A percentile compares a stretch with the other conserved stretches of the same genome.
phyloP scores from a whole-genome alignment of 345 rosid species.

The Carallia brachiata region DNA sequence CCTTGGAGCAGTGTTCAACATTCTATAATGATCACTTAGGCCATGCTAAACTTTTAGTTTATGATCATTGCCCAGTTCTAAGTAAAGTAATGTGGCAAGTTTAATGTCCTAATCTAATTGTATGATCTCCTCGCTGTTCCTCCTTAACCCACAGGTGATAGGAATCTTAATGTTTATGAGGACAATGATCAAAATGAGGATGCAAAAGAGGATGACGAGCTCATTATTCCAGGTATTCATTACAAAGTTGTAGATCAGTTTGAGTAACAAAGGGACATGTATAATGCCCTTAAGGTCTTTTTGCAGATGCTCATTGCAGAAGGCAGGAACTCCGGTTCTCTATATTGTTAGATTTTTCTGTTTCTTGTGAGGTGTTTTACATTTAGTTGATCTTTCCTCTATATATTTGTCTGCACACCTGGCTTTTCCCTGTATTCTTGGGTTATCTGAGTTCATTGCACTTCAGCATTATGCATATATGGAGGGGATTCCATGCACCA shows the following conservation, averaged over 20 bases:
- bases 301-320: conserved; percentile 76
- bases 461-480: not conserved
- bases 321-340: conserved; percentile 40
- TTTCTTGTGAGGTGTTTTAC: not conserved
- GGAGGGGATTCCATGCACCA: not conserved
- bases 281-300: conserved; percentile 65
- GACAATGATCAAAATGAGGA: conserved; percentile 62
- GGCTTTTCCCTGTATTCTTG: not conserved
- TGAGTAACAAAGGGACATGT: conserved; percentile 66
- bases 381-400: not conserved
- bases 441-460: not conserved
- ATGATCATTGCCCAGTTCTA: not conserved
- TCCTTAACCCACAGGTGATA: conserved; percentile 35
- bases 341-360: not conserved
- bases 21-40: not conserved
- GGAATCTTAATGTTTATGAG: conserved; percentile 83
- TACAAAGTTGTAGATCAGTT: conserved; percentile 89
- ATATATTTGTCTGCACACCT: not conserved
- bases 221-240: conserved; percentile 72
- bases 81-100: not conserved
- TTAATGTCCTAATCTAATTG: conserved; percentile 12
- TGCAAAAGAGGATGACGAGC: conserved; percentile 42
- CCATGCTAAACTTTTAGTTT: not conserved
- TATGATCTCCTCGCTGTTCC: conserved; percentile 21
- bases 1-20: not conserved